A percentile compares a stretch with the other conserved stretches of the same genome.
Conservation (phyloP, 2,329 filamentous ascomycete species). For the Phialophora tarda region DNA sequence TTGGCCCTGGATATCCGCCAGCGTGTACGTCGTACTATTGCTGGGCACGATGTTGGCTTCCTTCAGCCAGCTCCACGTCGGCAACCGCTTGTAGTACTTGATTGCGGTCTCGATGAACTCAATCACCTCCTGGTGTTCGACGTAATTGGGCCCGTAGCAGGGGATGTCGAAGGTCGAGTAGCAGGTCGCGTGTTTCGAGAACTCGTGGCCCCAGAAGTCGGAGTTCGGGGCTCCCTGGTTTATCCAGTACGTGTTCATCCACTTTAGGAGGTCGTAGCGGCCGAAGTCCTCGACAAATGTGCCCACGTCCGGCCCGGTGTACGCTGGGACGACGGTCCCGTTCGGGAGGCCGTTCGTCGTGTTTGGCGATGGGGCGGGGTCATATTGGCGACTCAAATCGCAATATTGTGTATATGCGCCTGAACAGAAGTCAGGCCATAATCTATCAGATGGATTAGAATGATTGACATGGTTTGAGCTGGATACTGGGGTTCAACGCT, state of each 20-base stretch:
- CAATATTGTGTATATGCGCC: constrained; percentile 71
- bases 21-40: constrained; percentile 63
- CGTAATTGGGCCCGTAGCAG: constrained; percentile 67
- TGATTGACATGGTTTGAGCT: background rate
- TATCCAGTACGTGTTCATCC: constrained; percentile 72
- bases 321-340: constrained; percentile 60
- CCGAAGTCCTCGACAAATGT: constrained; percentile 65
- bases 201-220: constrained; percentile 71
- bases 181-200: constrained; percentile 71
- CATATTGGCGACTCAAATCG: constrained; percentile 66
- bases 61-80: constrained; percentile 67
- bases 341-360: constrained; percentile 64
- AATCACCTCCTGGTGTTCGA: constrained; percentile 63
- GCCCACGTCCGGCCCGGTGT: constrained; percentile 63
- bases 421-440: constrained; percentile 62
- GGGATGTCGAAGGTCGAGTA: constrained; percentile 68
- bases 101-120: constrained; percentile 68
- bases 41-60: constrained; percentile 61
- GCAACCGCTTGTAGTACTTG: constrained; percentile 62
- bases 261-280: constrained; percentile 64
- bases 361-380: constrained; percentile 66
- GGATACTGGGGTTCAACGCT: constrained; percentile 37
- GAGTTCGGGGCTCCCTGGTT: constrained; percentile 61
- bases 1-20: constrained; percentile 59
- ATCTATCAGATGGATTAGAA: constrained; percentile 50